Base-by-base conservation (phyloP, 805 yeast genomes). In the Pichia rugopelliculosa region DNA sequence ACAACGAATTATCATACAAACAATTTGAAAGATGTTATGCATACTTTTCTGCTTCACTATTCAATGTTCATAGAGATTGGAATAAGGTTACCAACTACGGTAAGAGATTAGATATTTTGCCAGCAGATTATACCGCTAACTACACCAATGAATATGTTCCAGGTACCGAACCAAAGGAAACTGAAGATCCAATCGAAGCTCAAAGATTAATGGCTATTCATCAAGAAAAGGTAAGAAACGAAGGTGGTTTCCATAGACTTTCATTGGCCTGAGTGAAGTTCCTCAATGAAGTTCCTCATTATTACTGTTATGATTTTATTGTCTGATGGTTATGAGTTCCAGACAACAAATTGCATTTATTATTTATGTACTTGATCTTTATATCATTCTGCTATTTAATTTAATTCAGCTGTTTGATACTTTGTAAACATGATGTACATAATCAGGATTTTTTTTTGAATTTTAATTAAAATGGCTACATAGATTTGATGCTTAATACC, bases 41-140 rank as follows among this genome's bases (percentile, higher is more conserved):
- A 26, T 76, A 76, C 65, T 70, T 76, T 60, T 74, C 79, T 17
- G 74, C 64, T 18, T 72, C 77, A 17, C 66, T 74, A 53, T 73
- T 67, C 64, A 76, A 76, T 52, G 80, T 75, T 40, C 74, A 73
- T 57, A 70, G 81, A 53, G 81, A 76, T 61, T 76, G 81, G 81
- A 67, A 61, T 44, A 76, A 76, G 64, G 81, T 76, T 50, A 76
- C 76, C 42, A 71, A 70, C 44, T 76, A 76, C 56, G 80, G 80
- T 49, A 75, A 76, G 61, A 69, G 81, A 59, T 67, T 76, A 57
- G 72, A 71, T 26, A 73, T 76, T 50, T 65, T 76, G 54, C 79
- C 78, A 41, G 58, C 53, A n/a, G 78, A 72, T 53, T 76, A 72
- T 58, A 56, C 60, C 42, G 62, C 80, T 41, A 76, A 76, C 64